phyloP scores from a whole-genome alignment of 192 early-diverging fungal species.

The Backusella sp. region DNA sequence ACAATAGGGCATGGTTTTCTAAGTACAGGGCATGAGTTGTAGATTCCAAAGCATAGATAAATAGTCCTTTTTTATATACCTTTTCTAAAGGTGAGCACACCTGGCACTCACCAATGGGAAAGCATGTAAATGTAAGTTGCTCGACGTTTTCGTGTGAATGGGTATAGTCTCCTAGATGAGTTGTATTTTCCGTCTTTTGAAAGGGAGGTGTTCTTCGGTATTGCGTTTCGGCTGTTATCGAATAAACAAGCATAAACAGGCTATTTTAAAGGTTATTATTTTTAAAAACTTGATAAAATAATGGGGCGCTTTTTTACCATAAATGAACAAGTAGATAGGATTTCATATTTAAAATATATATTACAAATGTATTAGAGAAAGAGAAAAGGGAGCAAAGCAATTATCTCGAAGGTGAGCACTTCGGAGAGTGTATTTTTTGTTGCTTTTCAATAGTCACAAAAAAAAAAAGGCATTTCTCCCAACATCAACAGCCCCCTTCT shows the following conservation, averaged over 20 bases:
- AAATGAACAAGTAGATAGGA: not conserved
- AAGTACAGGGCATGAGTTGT: no score
- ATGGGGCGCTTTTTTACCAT: not conserved
- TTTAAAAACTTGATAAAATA: not conserved
- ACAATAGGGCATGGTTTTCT: slow-evolving; percentile 42
- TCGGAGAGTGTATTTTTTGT: not conserved
- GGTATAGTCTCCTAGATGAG: slow-evolving; percentile 26
- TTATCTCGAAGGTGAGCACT: not conserved
- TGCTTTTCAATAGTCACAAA: not conserved
- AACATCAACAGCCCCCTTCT: not conserved
- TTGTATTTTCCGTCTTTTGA: not conserved
- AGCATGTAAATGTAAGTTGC: slow-evolving; percentile 27
- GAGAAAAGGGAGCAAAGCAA: not conserved
- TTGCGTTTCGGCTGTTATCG: slow-evolving; percentile 1
- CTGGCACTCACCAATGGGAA: slow-evolving; percentile 34
- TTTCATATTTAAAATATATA: not conserved
- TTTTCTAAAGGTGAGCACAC: slow-evolving; percentile 36
- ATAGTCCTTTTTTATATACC: not conserved
- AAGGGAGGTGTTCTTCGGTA: slow-evolving; percentile 21
- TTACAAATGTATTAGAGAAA: not conserved
- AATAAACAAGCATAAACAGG: not conserved
- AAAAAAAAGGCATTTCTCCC: not conserved
- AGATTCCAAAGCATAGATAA: no score
- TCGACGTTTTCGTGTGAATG: slow-evolving; percentile 29
- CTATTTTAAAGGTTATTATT: not conserved